Conservation (phyloP, 1,284 basidiomycete species). For the Microbotryum silenes-acaulis region DNA sequence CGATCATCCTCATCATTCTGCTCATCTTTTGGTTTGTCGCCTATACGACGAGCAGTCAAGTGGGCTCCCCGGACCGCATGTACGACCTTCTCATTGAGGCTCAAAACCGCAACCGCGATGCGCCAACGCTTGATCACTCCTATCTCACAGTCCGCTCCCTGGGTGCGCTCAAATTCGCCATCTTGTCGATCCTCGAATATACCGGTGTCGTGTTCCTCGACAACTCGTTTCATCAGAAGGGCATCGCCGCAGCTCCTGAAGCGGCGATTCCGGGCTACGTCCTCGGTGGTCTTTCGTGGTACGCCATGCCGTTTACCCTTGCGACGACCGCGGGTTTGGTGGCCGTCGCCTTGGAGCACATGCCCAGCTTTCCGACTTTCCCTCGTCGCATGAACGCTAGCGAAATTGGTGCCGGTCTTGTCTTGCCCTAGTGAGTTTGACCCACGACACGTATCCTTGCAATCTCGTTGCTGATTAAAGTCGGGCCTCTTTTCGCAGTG, state of each 20-base stretch:
- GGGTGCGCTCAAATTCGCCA: constrained; percentile 66
- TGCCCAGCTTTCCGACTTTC: constrained; percentile 13
- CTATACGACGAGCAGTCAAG: constrained; percentile 61
- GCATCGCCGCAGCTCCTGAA: constrained; percentile 36
- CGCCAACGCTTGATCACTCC: constrained; percentile 50
- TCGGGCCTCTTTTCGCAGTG: constrained; percentile 34
- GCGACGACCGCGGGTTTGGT: constrained; percentile 16
- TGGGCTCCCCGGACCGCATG: constrained; percentile 47
- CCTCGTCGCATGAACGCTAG: constrained; percentile 13
- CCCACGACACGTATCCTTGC: too few species aligned
- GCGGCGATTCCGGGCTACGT: constrained; percentile 38
- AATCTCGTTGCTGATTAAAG: too few species aligned
- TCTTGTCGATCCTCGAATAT: constrained; percentile 15
- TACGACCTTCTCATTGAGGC: constrained; percentile 39
- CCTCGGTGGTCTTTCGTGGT: constrained; percentile 49
- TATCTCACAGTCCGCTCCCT: constrained; percentile 71
- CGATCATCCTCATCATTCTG: constrained; percentile 72
- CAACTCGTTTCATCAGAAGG: constrained; percentile 43
- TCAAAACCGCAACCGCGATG: constrained; percentile 46
- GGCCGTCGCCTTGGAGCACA: constrained; percentile 12
- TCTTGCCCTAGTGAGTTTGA: constrained; percentile 52
- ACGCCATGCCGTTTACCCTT: constrained; percentile 62
- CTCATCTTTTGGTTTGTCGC: constrained; percentile 58
- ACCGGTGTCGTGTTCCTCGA: constrained; percentile 53
- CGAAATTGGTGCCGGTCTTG: constrained; percentile 75